Percentiles rank a stretch among this genome's conserved stretches.
These are phyloP conservation scores for Russula dissimulans DNA, from an alignment of 768 basidiomycete genomes.

Conservation along the genomic window DNA sequence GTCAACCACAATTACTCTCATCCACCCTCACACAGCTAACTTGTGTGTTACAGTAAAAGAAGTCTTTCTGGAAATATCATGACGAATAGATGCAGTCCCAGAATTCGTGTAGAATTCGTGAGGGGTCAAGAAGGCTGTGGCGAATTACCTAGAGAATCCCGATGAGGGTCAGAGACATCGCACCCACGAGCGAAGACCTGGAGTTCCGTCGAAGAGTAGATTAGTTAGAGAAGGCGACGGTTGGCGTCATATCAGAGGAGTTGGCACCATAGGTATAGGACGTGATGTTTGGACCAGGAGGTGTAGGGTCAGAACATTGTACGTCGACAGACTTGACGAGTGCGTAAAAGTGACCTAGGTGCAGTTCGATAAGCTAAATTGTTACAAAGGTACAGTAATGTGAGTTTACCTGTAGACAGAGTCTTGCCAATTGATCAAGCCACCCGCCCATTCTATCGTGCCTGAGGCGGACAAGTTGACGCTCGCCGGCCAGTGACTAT, in stretches of 20 bases:
- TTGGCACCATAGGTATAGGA: constrained; percentile 60
- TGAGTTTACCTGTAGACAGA: no score
- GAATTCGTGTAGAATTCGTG: not conserved
- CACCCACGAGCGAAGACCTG: not conserved
- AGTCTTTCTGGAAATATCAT: not conserved
- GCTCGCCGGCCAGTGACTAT: constrained; percentile 75
- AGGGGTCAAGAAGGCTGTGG: not conserved
- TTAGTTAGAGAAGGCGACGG: constrained; percentile 48
- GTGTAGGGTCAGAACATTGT: constrained; percentile 46
- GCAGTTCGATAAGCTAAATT: not conserved
- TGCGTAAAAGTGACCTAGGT: constrained; percentile 59
- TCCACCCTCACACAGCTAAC: not conserved
- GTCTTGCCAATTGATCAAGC: no score
- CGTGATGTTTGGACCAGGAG: constrained; percentile 38
- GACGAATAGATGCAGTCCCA: not conserved
- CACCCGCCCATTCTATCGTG: constrained; percentile 53
- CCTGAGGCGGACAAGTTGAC: constrained; percentile 51
- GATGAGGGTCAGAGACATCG: not conserved
- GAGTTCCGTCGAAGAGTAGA: constrained; percentile 45
- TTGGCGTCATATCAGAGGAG: constrained; percentile 41
- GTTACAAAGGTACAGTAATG: not conserved
- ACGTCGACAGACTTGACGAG: constrained; percentile 53
- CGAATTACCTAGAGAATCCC: not conserved
- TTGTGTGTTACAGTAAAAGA: not conserved
- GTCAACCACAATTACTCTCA: not conserved